Conservation (phyloP, 306 rosid species). For the Dryas octopetala region DNA sequence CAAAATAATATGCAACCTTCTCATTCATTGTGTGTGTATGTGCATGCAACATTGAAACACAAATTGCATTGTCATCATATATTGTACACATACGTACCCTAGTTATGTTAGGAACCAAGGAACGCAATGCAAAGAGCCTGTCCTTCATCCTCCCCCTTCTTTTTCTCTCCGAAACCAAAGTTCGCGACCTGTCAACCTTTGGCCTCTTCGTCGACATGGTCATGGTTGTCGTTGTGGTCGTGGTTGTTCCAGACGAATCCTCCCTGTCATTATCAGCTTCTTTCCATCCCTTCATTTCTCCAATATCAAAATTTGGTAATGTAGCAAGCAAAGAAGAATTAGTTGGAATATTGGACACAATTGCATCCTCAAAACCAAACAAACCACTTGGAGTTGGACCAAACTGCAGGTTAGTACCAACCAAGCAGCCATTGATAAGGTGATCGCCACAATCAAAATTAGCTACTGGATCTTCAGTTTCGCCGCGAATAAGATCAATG, state of each 20-base stretch:
- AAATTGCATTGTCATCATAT: too few relatives aligned
- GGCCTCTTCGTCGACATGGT: constrained; percentile 18
- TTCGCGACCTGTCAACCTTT: constrained; percentile 68
- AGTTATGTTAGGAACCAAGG: constrained; percentile 88
- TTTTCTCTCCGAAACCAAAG: constrained; percentile 75
- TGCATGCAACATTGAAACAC: too few relatives aligned
- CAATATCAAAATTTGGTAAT: constrained; percentile 43
- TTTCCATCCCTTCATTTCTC: constrained; percentile 24
- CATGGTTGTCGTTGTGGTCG: constrained; percentile 10
- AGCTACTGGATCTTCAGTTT: constrained; percentile 31
- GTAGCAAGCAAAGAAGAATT: constrained; percentile 36
- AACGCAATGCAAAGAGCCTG: constrained; percentile 76
- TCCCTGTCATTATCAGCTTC: constrained; percentile 39
- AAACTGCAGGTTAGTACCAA: constrained; percentile 31
- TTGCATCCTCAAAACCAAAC: constrained; percentile 11
- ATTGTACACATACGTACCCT: constrained; percentile 43
- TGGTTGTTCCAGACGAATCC: constrained; percentile 46
- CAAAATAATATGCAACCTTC: too few relatives aligned
- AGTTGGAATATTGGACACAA: constrained; percentile 32
- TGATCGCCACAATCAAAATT: constrained; percentile 50
- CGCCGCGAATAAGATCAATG: constrained; percentile 70
- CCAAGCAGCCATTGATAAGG: constrained; percentile 47
- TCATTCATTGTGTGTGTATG: too few relatives aligned
- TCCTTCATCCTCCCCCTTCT: constrained; percentile 91
- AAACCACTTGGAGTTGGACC: constrained; percentile 8